These are phyloP conservation scores for Rhizopus microsporus DNA, from an alignment of 371 early-diverging fungal genomes.

Conservation along the genomic window DNA sequence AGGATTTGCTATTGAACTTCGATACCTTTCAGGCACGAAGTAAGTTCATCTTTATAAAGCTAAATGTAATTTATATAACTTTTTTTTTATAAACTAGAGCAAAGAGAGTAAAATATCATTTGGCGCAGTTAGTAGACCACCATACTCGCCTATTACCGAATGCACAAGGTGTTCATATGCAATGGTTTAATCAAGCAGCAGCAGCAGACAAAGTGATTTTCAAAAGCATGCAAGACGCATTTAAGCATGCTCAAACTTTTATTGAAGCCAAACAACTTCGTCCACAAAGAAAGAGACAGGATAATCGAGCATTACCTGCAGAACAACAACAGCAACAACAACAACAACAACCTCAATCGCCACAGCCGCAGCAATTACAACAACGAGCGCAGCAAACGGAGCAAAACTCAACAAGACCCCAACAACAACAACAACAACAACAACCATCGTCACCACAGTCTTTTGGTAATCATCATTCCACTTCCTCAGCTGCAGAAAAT, in stretches of 20 bases:
- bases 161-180: constrained; percentile 73
- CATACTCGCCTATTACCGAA: constrained; percentile 62
- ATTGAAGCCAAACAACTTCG: constrained; percentile 52
- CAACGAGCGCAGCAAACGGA: constrained; percentile 14
- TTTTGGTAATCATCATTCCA: not conserved
- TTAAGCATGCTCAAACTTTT: constrained; percentile 67
- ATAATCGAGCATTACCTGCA: constrained; percentile 40
- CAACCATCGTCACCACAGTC: not conserved
- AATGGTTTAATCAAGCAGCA: constrained; percentile 67
- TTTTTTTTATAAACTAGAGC: constrained; percentile 41
- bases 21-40: constrained; percentile 79
- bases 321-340: constrained; percentile 15
- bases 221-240: constrained; percentile 81
- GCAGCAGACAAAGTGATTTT: constrained; percentile 72
- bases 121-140: constrained; percentile 69
- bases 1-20: constrained; percentile 76
- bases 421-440: constrained; percentile 3
- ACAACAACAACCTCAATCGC: not conserved
- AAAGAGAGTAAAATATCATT: constrained; percentile 76
- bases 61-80: not conserved
- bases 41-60: constrained; percentile 21
- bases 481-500: constrained; percentile 1
- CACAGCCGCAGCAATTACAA: constrained; percentile 23
- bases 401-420: not conserved
- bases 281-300: constrained; percentile 28